Percentiles rank a stretch among this genome's conserved stretches.
These are phyloP conservation scores for Lineolata rhizophorae DNA, from an alignment of 495 filamentous ascomycete genomes.

Conservation along the genomic window DNA sequence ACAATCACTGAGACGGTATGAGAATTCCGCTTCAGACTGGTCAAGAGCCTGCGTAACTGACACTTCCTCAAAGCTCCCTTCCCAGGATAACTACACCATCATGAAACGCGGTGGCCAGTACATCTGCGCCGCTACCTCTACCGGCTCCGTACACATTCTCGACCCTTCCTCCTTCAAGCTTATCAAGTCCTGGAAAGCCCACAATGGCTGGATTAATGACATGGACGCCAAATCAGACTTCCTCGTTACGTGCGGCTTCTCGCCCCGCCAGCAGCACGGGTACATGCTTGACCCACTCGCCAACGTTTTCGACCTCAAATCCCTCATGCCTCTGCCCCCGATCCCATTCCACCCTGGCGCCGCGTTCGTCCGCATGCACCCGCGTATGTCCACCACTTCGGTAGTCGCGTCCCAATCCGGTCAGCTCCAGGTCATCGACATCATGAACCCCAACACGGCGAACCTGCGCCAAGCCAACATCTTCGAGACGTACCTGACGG, in stretches of 20 bases:
- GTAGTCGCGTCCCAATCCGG: conserved; percentile 78
- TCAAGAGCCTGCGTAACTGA: conserved; percentile 2
- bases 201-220: conserved; percentile 64
- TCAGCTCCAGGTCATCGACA: conserved; percentile 80
- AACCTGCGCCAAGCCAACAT: conserved; percentile 76
- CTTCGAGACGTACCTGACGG: conserved; percentile 38
- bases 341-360: conserved; percentile 83
- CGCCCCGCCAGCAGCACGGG: conserved; percentile 38
- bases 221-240: conserved; percentile 90
- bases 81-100: conserved; percentile 57
- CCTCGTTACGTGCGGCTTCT: conserved; percentile 87
- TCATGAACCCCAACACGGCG: conserved; percentile 81
- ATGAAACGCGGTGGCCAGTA: conserved; percentile 69
- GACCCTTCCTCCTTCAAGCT: conserved; percentile 56
- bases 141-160: conserved; percentile 67
- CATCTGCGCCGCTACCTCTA: conserved; percentile 74
- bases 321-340: conserved; percentile 58
- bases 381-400: conserved; percentile 75
- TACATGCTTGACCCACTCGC: conserved; percentile 70
- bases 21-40: neutral
- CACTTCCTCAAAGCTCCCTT: conserved; percentile 27
- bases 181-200: conserved; percentile 72
- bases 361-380: conserved; percentile 87
- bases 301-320: conserved; percentile 86
- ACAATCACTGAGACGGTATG: conserved; percentile 45